Evolutionary conservation across 179 eudicot species (phyloP).

Genomic region (Nepenthes alata): DNA sequence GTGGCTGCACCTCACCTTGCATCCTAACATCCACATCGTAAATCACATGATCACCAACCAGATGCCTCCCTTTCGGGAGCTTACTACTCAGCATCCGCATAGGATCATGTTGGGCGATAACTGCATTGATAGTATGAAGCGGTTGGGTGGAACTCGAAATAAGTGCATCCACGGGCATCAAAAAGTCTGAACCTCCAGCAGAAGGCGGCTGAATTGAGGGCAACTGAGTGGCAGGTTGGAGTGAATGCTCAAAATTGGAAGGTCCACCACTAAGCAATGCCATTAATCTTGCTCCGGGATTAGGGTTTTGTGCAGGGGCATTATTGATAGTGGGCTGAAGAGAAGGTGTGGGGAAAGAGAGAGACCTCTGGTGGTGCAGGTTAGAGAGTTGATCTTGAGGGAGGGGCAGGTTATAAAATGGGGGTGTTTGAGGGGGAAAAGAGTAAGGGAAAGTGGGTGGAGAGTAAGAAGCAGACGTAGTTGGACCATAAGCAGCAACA

Average conservation of each 20-base stretch:
- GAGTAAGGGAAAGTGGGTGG: slow-evolving; percentile 53
- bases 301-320: slow-evolving; percentile 35
- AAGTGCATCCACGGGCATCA: slow-evolving; percentile 14
- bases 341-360: slow-evolving; percentile 56
- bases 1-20: slow-evolving; percentile 91
- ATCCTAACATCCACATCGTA: slow-evolving; percentile 74
- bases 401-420: slow-evolving; percentile 23
- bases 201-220: slow-evolving; percentile 27
- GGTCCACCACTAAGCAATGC: slow-evolving; percentile 53
- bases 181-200: slow-evolving; percentile 32
- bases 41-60: slow-evolving; percentile 41
- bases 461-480: slow-evolving; percentile 58
- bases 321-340: slow-evolving; percentile 37
- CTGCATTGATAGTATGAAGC: slow-evolving; percentile 14
- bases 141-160: slow-evolving; percentile 16
- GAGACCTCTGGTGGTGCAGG: slow-evolving; percentile 46
- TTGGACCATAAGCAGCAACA: slow-evolving; percentile 12
- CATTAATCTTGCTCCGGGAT: slow-evolving; percentile 63
- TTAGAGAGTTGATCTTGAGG: slow-evolving; percentile 25
- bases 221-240: slow-evolving; percentile 24
- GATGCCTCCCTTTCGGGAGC: slow-evolving; percentile 72
- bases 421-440: slow-evolving; percentile 38
- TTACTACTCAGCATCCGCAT: slow-evolving; percentile 70
- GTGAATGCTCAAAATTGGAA: slow-evolving; percentile 24
- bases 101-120: slow-evolving; percentile 23